These are phyloP conservation scores for Tylopilus vinaceipallidus DNA, from an alignment of 768 basidiomycete species.

Conservation along the genomic window DNA sequence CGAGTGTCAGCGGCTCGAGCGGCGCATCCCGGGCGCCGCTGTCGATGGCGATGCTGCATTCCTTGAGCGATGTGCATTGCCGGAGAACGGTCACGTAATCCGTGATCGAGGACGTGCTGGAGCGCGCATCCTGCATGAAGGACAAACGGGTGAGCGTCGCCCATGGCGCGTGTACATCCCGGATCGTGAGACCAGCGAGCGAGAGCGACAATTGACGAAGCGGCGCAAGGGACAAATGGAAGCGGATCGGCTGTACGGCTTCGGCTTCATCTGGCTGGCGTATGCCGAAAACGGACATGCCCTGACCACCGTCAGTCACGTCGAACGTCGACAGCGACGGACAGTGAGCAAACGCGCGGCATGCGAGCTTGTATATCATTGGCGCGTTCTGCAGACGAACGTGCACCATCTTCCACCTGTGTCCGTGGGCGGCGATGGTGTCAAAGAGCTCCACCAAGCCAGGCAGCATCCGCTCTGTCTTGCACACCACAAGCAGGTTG, in stretches of 20 bases:
- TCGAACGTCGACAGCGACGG: conserved; percentile 16
- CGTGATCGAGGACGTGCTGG: conserved; percentile 19
- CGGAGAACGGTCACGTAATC: conserved; percentile 19
- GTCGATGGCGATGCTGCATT: conserved; percentile 20
- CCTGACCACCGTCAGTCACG: conserved; percentile 21
- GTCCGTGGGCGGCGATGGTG: conserved; percentile 11
- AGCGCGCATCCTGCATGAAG: conserved; percentile 25
- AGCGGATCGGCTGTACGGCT: conserved; percentile 4
- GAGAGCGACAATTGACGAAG: conserved; percentile 18
- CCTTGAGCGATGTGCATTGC: conserved; percentile 23
- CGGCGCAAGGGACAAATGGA: conserved; percentile 16
- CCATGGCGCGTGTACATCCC: conserved; percentile 18
- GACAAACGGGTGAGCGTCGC: conserved; percentile 17
- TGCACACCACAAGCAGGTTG: conserved; percentile 17
- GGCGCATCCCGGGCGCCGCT: conserved; percentile 2
- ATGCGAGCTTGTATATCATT: conserved; percentile 10
- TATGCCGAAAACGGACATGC: conserved; percentile 1
- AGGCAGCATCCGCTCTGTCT: conserved; percentile 19
- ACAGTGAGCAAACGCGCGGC: conserved; percentile 12
- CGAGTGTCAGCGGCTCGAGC: conserved; percentile 12
- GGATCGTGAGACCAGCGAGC: conserved; percentile 16
- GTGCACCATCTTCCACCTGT: conserved; percentile 21
- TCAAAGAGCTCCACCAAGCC: conserved; percentile 22
- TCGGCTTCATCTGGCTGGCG: conserved; percentile 1
- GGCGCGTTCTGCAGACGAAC: conserved; percentile 23